Conservation (phyloP, 495 filamentous ascomycete species). For the Thermochaetoides thermophila region DNA sequence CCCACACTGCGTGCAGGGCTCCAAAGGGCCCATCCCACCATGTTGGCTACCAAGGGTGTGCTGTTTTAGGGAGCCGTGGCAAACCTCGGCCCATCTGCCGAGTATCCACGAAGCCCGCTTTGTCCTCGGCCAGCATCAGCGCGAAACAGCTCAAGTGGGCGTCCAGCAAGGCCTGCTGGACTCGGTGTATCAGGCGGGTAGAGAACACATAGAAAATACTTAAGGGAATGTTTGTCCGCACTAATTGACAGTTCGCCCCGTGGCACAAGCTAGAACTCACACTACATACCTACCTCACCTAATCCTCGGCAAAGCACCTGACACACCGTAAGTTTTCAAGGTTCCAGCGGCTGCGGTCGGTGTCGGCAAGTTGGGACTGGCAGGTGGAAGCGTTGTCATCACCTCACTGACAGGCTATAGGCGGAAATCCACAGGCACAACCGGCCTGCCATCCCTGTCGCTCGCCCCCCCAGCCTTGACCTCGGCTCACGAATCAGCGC, state of each 20-base stretch:
- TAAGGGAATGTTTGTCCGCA: no score
- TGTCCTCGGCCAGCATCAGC: slow-evolving; percentile 8
- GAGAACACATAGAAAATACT: no score
- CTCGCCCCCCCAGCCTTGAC: slow-evolving; percentile 12
- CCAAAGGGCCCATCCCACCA: no score
- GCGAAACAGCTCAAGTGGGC: not conserved
- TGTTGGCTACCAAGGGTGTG: slow-evolving; percentile 3
- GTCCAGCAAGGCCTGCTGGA: not conserved
- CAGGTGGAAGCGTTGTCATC: no score
- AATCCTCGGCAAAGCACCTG: no score
- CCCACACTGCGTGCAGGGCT: slow-evolving; percentile 2
- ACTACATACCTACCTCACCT: no score
- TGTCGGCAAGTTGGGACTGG: no score
- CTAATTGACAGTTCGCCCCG: no score
- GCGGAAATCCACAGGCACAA: slow-evolving; percentile 2
- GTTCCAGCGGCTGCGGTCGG: no score
- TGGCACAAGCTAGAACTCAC: no score
- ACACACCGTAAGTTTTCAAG: no score
- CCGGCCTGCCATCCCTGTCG: slow-evolving; percentile 7
- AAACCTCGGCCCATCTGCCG: slow-evolving; percentile 15
- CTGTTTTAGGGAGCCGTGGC: slow-evolving; percentile 5
- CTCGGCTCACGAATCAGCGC: slow-evolving; percentile 35
- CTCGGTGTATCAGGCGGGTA: no score
- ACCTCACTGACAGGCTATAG: not conserved
- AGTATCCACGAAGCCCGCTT: slow-evolving; percentile 2